Percentiles rank a stretch among this genome's conserved stretches.
These are phyloP conservation scores for Ophiostoma sp. DNA, from an alignment of 2,329 filamentous ascomycete species.

Conservation along the genomic window DNA sequence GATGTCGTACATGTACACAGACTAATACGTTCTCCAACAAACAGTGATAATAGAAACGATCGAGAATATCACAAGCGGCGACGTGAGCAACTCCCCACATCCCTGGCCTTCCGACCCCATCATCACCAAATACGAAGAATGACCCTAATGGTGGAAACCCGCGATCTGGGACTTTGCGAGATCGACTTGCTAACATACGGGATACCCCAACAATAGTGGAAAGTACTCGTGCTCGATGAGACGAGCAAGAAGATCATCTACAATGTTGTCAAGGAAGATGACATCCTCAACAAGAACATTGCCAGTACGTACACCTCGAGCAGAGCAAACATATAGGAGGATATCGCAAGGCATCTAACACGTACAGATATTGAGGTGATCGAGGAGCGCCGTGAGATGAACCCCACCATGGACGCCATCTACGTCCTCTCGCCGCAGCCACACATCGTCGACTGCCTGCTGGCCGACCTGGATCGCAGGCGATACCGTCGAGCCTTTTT, in stretches of 20 bases:
- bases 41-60: constrained; percentile 73
- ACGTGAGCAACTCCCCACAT: constrained; percentile 58
- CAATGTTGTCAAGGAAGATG: constrained; percentile 90
- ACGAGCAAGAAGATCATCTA: constrained; percentile 81
- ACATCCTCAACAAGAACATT: constrained; percentile 94
- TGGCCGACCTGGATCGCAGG: constrained; percentile 85
- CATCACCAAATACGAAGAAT: not conserved
- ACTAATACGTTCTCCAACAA: not conserved
- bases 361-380: constrained; percentile 85
- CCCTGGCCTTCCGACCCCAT: not conserved
- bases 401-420: constrained; percentile 89
- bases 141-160: not conserved
- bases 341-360: not conserved
- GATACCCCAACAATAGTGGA: constrained; percentile 66
- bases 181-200: not conserved
- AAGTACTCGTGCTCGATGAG: constrained; percentile 89
- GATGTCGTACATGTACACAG: constrained; percentile 13
- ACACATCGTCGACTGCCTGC: constrained; percentile 88
- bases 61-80: constrained; percentile 74
- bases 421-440: constrained; percentile 85
- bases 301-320: constrained; percentile 66
- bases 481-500: constrained; percentile 79
- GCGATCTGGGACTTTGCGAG: not conserved
- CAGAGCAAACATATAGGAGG: not conserved
- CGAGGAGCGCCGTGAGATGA: constrained; percentile 78